Conservation (phyloP, 2,329 filamentous ascomycete genomes). For the Geosmithia morbida region DNA sequence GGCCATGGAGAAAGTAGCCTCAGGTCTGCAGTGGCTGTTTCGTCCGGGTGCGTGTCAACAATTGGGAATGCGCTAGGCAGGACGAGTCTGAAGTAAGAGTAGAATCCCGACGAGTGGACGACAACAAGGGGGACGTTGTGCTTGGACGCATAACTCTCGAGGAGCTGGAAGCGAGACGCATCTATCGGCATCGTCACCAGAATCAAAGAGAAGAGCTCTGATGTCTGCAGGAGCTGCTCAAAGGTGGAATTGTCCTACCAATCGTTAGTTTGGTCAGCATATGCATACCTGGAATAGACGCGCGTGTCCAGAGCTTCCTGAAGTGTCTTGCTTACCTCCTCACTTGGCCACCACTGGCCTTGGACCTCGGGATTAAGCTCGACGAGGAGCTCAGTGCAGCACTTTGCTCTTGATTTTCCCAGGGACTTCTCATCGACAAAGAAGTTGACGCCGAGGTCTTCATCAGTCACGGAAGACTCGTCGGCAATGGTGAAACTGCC, state of each 20-base stretch:
- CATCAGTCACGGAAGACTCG: slow-evolving; percentile 57
- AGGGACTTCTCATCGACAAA: slow-evolving; percentile 73
- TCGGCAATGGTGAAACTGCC: slow-evolving; percentile 88
- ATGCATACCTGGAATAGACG: no score
- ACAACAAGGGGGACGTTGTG: slow-evolving; percentile 63
- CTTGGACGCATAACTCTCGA: slow-evolving; percentile 32
- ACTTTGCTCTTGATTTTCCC: slow-evolving; percentile 64
- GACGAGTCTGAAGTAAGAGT: slow-evolving; percentile 71
- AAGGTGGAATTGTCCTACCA: slow-evolving; percentile 8
- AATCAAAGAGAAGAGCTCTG: slow-evolving; percentile 34
- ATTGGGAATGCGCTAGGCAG: slow-evolving; percentile 75
- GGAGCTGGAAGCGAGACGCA: slow-evolving; percentile 23
- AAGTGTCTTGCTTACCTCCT: slow-evolving; percentile 10
- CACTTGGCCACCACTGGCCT: slow-evolving; percentile 51
- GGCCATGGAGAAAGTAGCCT: slow-evolving; percentile 77
- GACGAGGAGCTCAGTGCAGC: slow-evolving; percentile 59
- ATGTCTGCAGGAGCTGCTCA: slow-evolving; percentile 22
- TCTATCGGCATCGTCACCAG: slow-evolving; percentile 37
- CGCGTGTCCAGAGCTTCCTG: slow-evolving; percentile 3
- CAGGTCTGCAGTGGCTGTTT: slow-evolving; percentile 71
- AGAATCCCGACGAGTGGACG: slow-evolving; percentile 83
- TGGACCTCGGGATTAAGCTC: slow-evolving; percentile 91
- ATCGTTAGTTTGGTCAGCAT: no score
- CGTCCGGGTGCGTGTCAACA: slow-evolving; percentile 89
- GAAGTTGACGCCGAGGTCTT: slow-evolving; percentile 91